A percentile compares a stretch with the other conserved stretches of the same genome.
These are phyloP conservation scores for Aureobasidium sp. DNA, from an alignment of 2,329 filamentous ascomycete species.

Conservation along the genomic window DNA sequence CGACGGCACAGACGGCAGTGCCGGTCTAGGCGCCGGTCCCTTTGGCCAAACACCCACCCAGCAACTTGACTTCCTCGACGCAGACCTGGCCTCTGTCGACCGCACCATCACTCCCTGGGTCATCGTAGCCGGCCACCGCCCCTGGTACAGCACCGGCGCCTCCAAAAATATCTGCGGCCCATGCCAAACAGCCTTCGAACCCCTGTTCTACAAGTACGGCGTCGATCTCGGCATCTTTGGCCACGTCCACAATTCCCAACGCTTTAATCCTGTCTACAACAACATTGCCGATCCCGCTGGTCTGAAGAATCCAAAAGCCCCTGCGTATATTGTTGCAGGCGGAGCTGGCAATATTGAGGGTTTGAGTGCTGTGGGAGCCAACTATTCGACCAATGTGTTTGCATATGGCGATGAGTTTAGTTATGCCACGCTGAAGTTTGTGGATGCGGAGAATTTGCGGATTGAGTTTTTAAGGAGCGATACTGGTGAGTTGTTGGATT, in stretches of 20 bases:
- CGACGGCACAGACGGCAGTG: constrained; percentile 37
- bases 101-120: constrained; percentile 50
- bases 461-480: constrained; percentile 46
- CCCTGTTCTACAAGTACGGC: constrained; percentile 48
- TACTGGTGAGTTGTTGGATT: constrained; percentile 31
- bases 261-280: constrained; percentile 38
- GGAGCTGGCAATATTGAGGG: constrained; percentile 54
- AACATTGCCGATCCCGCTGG: constrained; percentile 32
- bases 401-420: constrained; percentile 48
- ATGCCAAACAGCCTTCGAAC: constrained; percentile 50
- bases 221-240: constrained; percentile 53
- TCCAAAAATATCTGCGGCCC: constrained; percentile 34
- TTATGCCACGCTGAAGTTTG: constrained; percentile 44
- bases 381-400: constrained; percentile 41
- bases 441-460: constrained; percentile 40
- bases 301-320: constrained; percentile 46
- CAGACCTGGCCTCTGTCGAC: constrained; percentile 52
- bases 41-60: constrained; percentile 42
- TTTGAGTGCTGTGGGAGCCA: constrained; percentile 36
- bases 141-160: constrained; percentile 33
- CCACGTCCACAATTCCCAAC: constrained; percentile 53
- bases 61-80: constrained; percentile 49
- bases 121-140: constrained; percentile 38
- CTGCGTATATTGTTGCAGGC: constrained; percentile 51
- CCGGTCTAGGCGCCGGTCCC: constrained; percentile 41